Evolutionary conservation across 495 filamentous ascomycete genomes (phyloP).

Genomic region (Acidomyces sp.): DNA sequence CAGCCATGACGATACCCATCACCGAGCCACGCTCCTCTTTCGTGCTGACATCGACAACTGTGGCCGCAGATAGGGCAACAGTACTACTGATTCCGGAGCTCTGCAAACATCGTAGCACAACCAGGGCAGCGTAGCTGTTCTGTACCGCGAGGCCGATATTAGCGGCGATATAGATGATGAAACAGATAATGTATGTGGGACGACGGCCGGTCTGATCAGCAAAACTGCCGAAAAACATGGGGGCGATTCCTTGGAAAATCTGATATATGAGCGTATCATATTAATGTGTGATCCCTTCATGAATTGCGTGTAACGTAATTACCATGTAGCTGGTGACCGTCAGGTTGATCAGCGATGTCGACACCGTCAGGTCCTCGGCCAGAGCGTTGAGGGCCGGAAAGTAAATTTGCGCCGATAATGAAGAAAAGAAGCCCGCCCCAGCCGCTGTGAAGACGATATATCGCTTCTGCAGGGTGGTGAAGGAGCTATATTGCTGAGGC

Average conservation of each 20-base stretch:
- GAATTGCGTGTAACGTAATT: not conserved
- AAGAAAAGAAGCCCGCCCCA: not conserved
- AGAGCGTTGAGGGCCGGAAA: not conserved
- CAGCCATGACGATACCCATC: not conserved
- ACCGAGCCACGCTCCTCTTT: not conserved
- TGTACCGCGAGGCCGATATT: not conserved
- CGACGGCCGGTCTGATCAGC: not conserved
- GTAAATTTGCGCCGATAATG: not conserved
- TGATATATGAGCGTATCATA: not conserved
- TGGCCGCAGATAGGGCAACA: not conserved
- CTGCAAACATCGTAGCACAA: not conserved
- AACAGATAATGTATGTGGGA: not conserved
- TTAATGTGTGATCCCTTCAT: not conserved
- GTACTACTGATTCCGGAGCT: not conserved
- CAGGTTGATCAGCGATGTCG: not conserved
- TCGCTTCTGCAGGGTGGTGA: not conserved
- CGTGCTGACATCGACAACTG: not conserved
- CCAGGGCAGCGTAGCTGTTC: not conserved
- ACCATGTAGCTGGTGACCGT: not conserved
- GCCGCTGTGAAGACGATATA: not conserved
- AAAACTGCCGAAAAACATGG: not conserved
- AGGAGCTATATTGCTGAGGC: not conserved
- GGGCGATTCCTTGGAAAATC: not conserved
- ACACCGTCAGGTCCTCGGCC: not conserved
- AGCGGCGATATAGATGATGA: not conserved